Conservation (phyloP, 2,329 filamentous ascomycete species). For the Scedosporium apiospermum region DNA sequence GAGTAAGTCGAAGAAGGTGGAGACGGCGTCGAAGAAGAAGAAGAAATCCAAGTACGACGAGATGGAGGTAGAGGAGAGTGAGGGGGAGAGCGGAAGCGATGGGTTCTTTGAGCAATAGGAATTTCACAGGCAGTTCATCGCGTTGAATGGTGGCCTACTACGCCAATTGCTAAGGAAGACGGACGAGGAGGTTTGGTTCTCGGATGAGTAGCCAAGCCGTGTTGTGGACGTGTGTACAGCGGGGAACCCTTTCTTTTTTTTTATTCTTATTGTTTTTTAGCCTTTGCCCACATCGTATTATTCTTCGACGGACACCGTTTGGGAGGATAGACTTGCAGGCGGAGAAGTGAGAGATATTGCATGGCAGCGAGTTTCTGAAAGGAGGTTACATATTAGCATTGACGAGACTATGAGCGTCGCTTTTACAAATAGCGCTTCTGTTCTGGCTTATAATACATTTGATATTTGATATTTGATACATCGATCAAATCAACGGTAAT, state of each 20-base stretch:
- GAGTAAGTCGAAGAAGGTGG: background rate
- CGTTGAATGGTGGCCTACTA: too few species aligned
- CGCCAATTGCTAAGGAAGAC: background rate
- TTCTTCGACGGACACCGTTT: background rate
- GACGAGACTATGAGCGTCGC: background rate
- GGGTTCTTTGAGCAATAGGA: conserved; percentile 46
- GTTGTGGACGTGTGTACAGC: too few species aligned
- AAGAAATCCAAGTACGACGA: conserved; percentile 17
- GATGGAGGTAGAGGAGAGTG: conserved; percentile 29
- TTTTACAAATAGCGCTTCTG: background rate
- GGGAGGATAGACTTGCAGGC: too few species aligned
- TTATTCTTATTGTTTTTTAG: background rate
- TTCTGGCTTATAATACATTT: too few species aligned
- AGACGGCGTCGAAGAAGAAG: conserved; percentile 9
- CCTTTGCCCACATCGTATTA: background rate
- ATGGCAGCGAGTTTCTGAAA: background rate
- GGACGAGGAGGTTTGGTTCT: background rate
- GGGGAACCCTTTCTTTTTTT: background rate
- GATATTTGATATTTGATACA: too few species aligned
- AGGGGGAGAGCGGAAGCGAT: conserved; percentile 38
- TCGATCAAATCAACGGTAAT: too few species aligned
- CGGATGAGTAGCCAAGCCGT: too few species aligned
- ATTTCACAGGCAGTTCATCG: background rate
- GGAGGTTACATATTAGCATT: background rate
- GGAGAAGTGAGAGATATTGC: background rate